These are phyloP conservation scores for Malassezia furfur DNA, from an alignment of 1,284 basidiomycete species.

Conservation along the genomic window DNA sequence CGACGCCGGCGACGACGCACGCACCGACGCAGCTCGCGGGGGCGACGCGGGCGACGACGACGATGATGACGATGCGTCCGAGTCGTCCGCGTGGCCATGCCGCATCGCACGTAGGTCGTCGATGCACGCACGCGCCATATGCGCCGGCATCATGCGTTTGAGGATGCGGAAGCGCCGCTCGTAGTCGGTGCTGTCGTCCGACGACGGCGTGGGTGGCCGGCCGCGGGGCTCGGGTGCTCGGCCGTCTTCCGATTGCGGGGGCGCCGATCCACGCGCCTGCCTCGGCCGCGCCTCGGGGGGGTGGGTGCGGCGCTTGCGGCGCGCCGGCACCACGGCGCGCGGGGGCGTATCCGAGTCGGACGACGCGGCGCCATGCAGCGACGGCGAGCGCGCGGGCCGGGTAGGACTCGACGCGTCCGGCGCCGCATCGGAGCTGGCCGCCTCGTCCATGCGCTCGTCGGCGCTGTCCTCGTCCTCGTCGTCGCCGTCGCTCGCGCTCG, in stretches of 20 bases:
- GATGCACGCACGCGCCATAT: conserved; percentile 40
- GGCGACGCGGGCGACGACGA: not conserved
- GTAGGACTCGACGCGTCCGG: no score
- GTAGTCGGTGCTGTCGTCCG: conserved; percentile 36
- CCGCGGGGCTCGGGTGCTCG: not conserved
- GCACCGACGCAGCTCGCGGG: not conserved
- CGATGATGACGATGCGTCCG: not conserved
- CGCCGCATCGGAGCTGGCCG: no score
- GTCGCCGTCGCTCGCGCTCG: no score
- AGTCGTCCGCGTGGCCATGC: conserved; percentile 34
- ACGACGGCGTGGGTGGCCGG: not conserved
- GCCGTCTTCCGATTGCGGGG: no score
- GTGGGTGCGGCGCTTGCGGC: no score
- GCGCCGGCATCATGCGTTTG: conserved; percentile 43
- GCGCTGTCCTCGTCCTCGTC: not conserved
- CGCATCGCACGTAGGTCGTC: conserved; percentile 42
- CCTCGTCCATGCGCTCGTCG: no score
- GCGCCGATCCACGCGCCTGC: not conserved
- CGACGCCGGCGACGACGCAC: conserved; percentile 1
- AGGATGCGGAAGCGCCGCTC: conserved; percentile 38
- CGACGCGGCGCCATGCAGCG: not conserved
- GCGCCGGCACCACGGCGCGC: no score
- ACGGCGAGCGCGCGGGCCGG: not conserved
- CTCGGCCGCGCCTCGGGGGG: no score
- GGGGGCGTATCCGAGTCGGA: no score